These are phyloP conservation scores for Diaporthe aspalathi DNA, from an alignment of 2,329 filamentous ascomycete genomes.

Conservation along the genomic window DNA sequence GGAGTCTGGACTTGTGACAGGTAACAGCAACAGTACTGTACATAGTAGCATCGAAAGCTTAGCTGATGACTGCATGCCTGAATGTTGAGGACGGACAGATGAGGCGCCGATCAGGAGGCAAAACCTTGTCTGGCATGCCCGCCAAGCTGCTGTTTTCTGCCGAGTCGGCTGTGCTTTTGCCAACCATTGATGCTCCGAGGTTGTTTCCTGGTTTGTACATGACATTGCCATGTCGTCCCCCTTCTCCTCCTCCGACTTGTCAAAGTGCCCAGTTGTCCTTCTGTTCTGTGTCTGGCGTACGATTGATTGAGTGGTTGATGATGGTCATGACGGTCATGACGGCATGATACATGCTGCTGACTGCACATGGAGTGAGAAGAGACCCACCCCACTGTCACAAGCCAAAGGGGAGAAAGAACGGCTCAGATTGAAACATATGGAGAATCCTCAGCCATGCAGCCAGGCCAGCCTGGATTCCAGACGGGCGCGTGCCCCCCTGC, in stretches of 20 bases:
- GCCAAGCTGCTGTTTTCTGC: neutral
- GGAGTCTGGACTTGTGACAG: neutral
- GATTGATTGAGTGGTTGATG: neutral
- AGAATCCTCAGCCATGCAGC: conserved; percentile 5
- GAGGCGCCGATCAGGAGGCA: neutral
- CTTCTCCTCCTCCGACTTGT: too few species aligned
- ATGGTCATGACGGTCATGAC: neutral
- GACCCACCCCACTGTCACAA: conserved; percentile 32
- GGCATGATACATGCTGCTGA: conserved; percentile 25
- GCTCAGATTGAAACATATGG: conserved; percentile 9
- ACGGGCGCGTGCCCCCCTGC: conserved; percentile 13
- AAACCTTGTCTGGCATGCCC: conserved; percentile 12
- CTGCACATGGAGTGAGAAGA: neutral
- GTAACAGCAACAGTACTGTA: too few species aligned
- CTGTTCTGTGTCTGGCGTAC: neutral
- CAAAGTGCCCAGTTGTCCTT: neutral
- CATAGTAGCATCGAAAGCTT: conserved; percentile 11
- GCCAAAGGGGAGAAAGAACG: neutral
- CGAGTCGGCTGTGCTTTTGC: neutral
- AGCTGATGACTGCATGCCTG: neutral
- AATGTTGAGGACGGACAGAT: neutral
- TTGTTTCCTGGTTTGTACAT: neutral
- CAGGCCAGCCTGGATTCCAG: neutral
- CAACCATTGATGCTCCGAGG: neutral
- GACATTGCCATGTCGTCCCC: neutral